Percentiles rank a stretch among this genome's conserved stretches.
Conservation (phyloP, 1,284 basidiomycete species). For the Ustilago esculenta region DNA sequence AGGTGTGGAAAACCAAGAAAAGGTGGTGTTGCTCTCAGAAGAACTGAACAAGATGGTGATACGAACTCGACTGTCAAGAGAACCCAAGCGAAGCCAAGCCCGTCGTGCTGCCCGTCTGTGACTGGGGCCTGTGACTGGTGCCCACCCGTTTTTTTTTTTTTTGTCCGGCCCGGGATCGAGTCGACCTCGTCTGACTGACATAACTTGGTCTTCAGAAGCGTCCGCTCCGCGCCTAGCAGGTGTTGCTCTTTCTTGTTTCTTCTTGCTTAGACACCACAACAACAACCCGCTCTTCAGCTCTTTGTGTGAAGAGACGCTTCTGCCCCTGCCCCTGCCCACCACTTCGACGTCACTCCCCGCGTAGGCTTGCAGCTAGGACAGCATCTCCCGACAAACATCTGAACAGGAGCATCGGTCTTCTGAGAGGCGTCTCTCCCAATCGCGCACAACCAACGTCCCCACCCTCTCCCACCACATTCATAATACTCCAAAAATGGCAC, state of each 20-base stretch:
- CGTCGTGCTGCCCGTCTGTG: no score
- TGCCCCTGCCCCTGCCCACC: no score
- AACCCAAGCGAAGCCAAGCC: no score
- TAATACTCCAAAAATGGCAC: slow-evolving; percentile 21
- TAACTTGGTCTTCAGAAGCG: background rate
- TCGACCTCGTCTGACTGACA: background rate
- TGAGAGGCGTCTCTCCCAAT: slow-evolving; percentile 1
- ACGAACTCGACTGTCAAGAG: slow-evolving; percentile 1
- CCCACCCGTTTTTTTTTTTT: no score
- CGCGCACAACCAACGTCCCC: background rate
- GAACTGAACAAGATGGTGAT: slow-evolving; percentile 8
- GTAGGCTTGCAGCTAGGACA: no score
- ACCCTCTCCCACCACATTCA: background rate
- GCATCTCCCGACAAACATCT: slow-evolving; percentile 4
- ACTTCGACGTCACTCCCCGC: no score
- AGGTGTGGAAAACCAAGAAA: slow-evolving; percentile 4
- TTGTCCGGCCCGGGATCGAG: no score
- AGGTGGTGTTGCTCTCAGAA: slow-evolving; percentile 8
- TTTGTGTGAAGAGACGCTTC: background rate
- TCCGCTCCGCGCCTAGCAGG: no score
- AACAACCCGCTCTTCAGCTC: no score
- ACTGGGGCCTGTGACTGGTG: no score
- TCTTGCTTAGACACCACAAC: no score
- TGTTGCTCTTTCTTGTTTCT: no score
- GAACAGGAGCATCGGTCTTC: slow-evolving; percentile 9